These are phyloP conservation scores for Fusarium sp. DNA, from an alignment of 2,329 filamentous ascomycete genomes.

Conservation along the genomic window DNA sequence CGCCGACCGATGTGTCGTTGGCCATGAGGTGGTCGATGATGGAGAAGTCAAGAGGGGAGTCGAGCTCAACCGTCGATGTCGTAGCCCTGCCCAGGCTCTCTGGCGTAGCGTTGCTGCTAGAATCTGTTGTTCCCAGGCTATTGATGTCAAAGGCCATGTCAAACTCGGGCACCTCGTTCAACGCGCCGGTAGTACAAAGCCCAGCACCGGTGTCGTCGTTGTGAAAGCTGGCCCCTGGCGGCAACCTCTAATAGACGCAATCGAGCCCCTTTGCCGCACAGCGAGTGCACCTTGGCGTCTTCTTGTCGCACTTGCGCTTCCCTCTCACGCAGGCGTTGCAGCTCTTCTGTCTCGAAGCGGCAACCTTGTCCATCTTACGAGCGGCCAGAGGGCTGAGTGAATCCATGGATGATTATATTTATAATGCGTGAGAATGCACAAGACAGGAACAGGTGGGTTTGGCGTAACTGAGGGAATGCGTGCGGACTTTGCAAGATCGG, in stretches of 20 bases:
- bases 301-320: slow-evolving; percentile 60
- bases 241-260: slow-evolving; percentile 54
- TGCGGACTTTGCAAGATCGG: slow-evolving; percentile 27
- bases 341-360: slow-evolving; percentile 60
- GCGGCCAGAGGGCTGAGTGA: slow-evolving; percentile 41
- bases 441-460: background rate
- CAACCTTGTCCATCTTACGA: slow-evolving; percentile 45
- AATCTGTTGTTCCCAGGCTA: slow-evolving; percentile 43
- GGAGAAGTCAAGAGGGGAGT: slow-evolving; percentile 48
- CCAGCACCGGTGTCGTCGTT: slow-evolving; percentile 34
- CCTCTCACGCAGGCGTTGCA: slow-evolving; percentile 59
- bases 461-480: slow-evolving; percentile 5
- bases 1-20: slow-evolving; percentile 32
- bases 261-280: slow-evolving; percentile 54
- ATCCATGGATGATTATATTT: slow-evolving; percentile 30
- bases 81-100: slow-evolving; percentile 42
- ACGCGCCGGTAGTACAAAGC: slow-evolving; percentile 6
- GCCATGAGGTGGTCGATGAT: slow-evolving; percentile 49
- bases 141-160: slow-evolving; percentile 52
- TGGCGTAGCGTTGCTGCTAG: slow-evolving; percentile 43
- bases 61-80: slow-evolving; percentile 40
- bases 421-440: background rate
- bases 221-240: slow-evolving; percentile 37
- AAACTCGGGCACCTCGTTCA: slow-evolving; percentile 46
- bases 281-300: slow-evolving; percentile 53